Conservation (phyloP, 2,329 filamentous ascomycete genomes). For the Aspergillus spinulosporus region DNA sequence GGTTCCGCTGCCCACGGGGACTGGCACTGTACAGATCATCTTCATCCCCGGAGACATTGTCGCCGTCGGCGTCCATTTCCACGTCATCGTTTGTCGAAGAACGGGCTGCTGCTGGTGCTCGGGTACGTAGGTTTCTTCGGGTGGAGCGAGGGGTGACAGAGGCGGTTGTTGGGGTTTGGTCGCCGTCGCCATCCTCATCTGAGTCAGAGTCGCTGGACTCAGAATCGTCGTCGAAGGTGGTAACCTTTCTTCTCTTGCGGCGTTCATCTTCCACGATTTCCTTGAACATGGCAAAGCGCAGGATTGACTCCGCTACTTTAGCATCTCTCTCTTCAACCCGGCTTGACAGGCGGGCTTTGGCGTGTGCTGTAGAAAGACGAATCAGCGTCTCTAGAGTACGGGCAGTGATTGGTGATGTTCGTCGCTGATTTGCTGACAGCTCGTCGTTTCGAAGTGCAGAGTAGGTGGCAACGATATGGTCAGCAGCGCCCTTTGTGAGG, state of each 20-base stretch:
- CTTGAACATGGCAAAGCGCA: slow-evolving; percentile 95
- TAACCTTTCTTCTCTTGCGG: slow-evolving; percentile 78
- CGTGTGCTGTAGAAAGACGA: slow-evolving; percentile 92
- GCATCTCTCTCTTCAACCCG: slow-evolving; percentile 89
- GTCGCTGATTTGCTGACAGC: slow-evolving; percentile 87
- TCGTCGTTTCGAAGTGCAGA: slow-evolving; percentile 93
- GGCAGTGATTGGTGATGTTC: slow-evolving; percentile 92
- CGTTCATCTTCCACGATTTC: slow-evolving; percentile 80
- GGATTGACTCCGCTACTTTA: slow-evolving; percentile 79
- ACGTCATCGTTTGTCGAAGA: slow-evolving; percentile 41
- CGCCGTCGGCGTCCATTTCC: slow-evolving; percentile 51
- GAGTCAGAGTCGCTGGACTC: slow-evolving; percentile 44
- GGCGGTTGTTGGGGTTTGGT: slow-evolving; percentile 23
- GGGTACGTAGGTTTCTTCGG: slow-evolving; percentile 34
- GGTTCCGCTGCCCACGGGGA: slow-evolving; percentile 45
- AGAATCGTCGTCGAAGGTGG: slow-evolving; percentile 63
- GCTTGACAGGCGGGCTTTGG: slow-evolving; percentile 84
- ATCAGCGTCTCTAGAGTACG: slow-evolving; percentile 98
- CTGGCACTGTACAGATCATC: slow-evolving; percentile 57
- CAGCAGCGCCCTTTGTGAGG: slow-evolving; percentile 84
- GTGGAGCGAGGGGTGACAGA: slow-evolving; percentile 37
- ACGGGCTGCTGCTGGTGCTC: slow-evolving; percentile 35
- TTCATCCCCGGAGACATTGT: slow-evolving; percentile 52
- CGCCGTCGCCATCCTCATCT: slow-evolving; percentile 34
- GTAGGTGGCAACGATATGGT: slow-evolving; percentile 88